A percentile compares a stretch with the other conserved stretches of the same genome.
Evolutionary conservation across 768 basidiomycete genomes (phyloP).

Genomic region (Thelephora ganbajun): DNA sequence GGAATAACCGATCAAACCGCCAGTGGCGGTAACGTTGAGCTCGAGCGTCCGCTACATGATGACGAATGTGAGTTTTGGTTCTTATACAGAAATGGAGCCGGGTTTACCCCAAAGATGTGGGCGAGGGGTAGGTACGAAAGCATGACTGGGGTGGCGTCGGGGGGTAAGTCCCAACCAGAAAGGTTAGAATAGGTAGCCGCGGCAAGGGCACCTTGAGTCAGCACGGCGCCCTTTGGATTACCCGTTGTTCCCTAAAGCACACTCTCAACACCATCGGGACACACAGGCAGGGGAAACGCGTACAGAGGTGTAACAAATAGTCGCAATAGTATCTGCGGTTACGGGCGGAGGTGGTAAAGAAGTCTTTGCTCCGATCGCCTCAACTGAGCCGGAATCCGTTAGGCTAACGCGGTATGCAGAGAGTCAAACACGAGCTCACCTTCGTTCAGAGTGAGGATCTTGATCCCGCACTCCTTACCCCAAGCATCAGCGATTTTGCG

Average conservation of each 20-base stretch:
- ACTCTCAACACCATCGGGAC: not conserved
- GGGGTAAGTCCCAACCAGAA: conserved; percentile 25
- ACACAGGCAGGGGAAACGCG: conserved; percentile 15
- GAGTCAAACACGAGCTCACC: conserved; percentile 32
- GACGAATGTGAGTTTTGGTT: conserved; percentile 1
- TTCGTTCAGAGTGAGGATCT: conserved; percentile 52
- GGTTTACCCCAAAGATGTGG: conserved; percentile 72
- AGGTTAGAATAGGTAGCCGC: conserved; percentile 43
- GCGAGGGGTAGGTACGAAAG: conserved; percentile 79
- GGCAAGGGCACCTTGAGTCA: conserved; percentile 60
- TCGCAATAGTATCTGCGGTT: conserved; percentile 53
- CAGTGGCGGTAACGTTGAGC: conserved; percentile 37
- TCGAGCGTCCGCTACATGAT: conserved; percentile 40
- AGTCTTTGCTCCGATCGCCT: conserved; percentile 56
- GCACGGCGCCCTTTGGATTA: conserved; percentile 65
- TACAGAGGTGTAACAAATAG: conserved; percentile 92
- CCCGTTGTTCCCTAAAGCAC: conserved; percentile 60
- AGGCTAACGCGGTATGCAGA: not conserved
- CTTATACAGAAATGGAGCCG: not conserved
- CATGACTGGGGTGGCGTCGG: conserved; percentile 24
- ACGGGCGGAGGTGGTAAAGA: conserved; percentile 46
- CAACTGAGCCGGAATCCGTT: conserved; percentile 32
- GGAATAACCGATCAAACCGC: conserved; percentile 71
- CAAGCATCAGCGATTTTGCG: conserved; percentile 50
- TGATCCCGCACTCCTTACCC: conserved; percentile 50